A percentile compares a stretch with the other conserved stretches of the same genome.
Conservation (phyloP, 306 rosid species). For the Vigna radiata region DNA sequence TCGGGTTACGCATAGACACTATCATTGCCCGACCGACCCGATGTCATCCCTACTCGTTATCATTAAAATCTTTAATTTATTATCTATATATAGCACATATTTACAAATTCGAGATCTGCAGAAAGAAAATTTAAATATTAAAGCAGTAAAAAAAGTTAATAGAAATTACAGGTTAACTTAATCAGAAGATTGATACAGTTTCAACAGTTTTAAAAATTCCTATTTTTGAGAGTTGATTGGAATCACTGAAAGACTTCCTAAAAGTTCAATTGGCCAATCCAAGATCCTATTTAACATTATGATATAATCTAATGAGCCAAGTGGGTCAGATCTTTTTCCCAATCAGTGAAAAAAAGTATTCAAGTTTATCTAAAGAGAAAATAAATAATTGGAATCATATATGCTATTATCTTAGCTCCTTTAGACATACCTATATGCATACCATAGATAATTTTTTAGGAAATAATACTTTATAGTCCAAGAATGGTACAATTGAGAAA, state of each 20-base stretch:
- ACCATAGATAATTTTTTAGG: neutral
- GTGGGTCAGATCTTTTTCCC: neutral
- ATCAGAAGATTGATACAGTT: too few relatives aligned
- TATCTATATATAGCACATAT: too few relatives aligned
- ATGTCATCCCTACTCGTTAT: too few relatives aligned
- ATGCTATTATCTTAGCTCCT: too few relatives aligned
- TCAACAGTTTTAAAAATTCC: neutral
- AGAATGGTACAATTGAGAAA: neutral
- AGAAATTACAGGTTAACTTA: neutral
- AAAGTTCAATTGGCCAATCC: neutral
- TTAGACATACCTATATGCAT: neutral
- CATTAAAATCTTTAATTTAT: too few relatives aligned
- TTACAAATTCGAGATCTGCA: too few relatives aligned
- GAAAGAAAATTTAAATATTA: too few relatives aligned
- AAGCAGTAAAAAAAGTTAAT: too few relatives aligned
- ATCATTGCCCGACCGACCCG: too few relatives aligned
- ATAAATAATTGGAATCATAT: too few relatives aligned
- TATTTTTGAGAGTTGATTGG: neutral
- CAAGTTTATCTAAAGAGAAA: neutral
- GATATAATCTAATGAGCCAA: neutral
- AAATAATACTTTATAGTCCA: neutral
- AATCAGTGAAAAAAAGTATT: neutral
- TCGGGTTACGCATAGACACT: too few relatives aligned
- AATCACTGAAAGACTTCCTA: neutral
- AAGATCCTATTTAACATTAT: neutral